Conservation (phyloP, 345 rosid species). For the Eucalyptus brandiana region DNA sequence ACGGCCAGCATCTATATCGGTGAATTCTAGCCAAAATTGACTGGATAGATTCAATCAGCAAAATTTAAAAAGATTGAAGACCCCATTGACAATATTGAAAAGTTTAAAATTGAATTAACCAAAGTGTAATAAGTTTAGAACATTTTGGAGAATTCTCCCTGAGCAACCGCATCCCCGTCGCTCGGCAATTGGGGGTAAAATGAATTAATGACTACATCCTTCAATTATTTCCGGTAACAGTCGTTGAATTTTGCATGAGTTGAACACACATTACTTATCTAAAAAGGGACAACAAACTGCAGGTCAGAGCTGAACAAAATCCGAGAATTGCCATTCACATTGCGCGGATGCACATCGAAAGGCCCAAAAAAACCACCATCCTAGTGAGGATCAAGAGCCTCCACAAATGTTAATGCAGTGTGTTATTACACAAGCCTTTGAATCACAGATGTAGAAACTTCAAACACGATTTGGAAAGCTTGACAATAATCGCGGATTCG, state of each 20-base stretch:
- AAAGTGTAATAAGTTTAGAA: rapidly evolving
- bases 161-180: background rate
- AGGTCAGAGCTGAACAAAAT: background rate
- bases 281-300: background rate
- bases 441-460: background rate
- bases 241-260: background rate
- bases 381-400: background rate
- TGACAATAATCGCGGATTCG: background rate
- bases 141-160: too few species aligned
- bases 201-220: background rate
- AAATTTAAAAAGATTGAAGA: too few species aligned
- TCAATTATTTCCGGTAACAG: background rate
- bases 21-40: rapidly evolving
- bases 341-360: background rate
- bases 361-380: background rate
- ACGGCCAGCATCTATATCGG: rapidly evolving
- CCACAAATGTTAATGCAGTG: background rate
- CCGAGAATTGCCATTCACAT: background rate
- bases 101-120: too few species aligned
- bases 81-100: too few species aligned
- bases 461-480: background rate
- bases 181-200: background rate
- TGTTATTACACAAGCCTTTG: background rate
- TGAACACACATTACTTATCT: background rate
- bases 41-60: rapidly evolving